Evolutionary conservation across 108 stramenopile genomes (phyloP).

Genomic region (Asterionellopsis glacialis): DNA sequence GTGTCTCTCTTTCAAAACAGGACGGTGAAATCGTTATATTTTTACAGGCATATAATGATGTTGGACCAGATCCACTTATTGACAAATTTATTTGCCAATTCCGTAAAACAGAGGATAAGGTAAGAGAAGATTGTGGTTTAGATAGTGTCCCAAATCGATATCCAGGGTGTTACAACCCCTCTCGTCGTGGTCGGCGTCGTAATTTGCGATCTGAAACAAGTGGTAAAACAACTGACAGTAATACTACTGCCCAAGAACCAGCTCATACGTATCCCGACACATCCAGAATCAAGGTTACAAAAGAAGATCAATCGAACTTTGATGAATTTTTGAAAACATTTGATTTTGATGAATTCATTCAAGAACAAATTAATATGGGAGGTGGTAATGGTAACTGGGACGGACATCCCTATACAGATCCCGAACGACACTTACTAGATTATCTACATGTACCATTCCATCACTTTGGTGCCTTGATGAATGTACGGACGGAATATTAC

Average conservation of each 20-base stretch:
- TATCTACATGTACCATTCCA: no score
- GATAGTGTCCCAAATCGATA: conserved; percentile 3
- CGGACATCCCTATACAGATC: no score
- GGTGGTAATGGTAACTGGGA: conserved; percentile 18
- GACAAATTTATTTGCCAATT: conserved; percentile 54
- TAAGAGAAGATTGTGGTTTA: conserved; percentile 28
- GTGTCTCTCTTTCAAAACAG: background rate
- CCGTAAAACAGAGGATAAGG: conserved; percentile 35
- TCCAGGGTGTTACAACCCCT: conserved; percentile 14
- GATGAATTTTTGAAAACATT: no score
- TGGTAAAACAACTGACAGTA: no score
- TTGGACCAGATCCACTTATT: conserved; percentile 11
- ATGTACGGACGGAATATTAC: background rate
- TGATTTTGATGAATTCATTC: background rate
- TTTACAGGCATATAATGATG: conserved; percentile 28
- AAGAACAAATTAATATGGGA: conserved; percentile 1
- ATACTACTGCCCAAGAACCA: no score
- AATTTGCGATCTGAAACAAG: no score
- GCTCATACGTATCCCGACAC: no score
- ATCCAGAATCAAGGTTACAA: no score
- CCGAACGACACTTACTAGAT: no score
- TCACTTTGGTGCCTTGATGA: no score
- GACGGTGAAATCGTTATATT: conserved; percentile 33
- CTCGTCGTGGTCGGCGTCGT: no score
- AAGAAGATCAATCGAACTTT: no score